Percentiles rank a stretch among this genome's conserved stretches.
These are phyloP conservation scores for Fonsecaea nubica DNA, from an alignment of 2,329 filamentous ascomycete species.

Conservation along the genomic window DNA sequence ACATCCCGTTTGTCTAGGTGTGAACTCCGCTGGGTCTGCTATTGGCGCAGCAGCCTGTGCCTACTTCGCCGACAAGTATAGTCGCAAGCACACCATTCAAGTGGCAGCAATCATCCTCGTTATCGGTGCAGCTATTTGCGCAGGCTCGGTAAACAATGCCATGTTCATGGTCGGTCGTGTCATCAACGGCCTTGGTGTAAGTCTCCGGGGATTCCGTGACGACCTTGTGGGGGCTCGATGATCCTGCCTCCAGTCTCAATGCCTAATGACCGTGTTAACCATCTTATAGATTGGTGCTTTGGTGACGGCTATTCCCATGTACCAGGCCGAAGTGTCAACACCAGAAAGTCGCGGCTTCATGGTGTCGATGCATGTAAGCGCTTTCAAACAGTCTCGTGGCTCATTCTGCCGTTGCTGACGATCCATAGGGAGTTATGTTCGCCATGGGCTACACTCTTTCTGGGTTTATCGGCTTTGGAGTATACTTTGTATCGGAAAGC, in stretches of 20 bases:
- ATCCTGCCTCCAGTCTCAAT: neutral
- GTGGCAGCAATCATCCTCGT: constrained; percentile 42
- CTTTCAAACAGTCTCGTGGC: constrained; percentile 44
- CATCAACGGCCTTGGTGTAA: constrained; percentile 29
- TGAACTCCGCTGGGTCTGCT: constrained; percentile 53
- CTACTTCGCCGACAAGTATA: constrained; percentile 49
- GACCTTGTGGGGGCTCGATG: neutral
- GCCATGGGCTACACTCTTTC: constrained; percentile 38
- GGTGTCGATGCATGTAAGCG: constrained; percentile 39
- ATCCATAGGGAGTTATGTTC: constrained; percentile 35
- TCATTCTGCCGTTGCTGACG: constrained; percentile 50
- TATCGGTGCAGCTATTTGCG: constrained; percentile 48
- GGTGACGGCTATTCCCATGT: constrained; percentile 38
- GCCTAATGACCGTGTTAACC: neutral
- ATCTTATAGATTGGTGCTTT: constrained; percentile 24
- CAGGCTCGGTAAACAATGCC: constrained; percentile 48
- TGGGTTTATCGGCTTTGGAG: constrained; percentile 38
- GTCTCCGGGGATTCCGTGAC: neutral
- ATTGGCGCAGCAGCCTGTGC: constrained; percentile 48
- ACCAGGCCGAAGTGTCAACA: constrained; percentile 39
- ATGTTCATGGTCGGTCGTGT: constrained; percentile 35
- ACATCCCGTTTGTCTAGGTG: constrained; percentile 25
- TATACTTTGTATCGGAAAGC: constrained; percentile 36
- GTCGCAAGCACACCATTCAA: constrained; percentile 50
- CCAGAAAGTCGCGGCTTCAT: constrained; percentile 39